A percentile compares a stretch with the other conserved stretches of the same genome.
Conservation (phyloP, 78 protist genomes). For the Speleostelium caveatum region DNA sequence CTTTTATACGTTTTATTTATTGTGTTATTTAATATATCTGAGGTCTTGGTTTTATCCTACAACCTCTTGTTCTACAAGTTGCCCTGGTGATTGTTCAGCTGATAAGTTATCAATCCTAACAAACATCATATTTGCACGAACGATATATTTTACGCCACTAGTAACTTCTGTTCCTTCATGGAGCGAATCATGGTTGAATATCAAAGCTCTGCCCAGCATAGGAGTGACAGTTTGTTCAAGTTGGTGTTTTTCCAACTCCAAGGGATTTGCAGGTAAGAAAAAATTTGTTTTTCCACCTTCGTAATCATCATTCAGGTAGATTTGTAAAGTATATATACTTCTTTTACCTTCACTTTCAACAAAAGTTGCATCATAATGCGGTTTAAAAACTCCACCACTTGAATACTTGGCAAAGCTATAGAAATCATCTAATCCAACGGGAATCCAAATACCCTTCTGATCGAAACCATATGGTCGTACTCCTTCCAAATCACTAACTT, state of each 20-base stretch:
- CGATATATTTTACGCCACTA: conserved; percentile 25
- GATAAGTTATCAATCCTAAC: conserved; percentile 34
- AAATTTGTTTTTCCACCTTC: conserved; percentile 72
- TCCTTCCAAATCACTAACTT: conserved; percentile 14
- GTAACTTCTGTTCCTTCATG: conserved; percentile 49
- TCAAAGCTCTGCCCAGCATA: conserved; percentile 27
- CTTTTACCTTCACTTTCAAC: conserved; percentile 25
- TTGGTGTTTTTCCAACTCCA: conserved; percentile 15
- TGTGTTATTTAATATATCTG: too few relatives aligned
- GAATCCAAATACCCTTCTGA: conserved; percentile 72
- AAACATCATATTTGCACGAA: conserved; percentile 77
- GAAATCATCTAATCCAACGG: conserved; percentile 61
- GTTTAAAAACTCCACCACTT: conserved; percentile 55
- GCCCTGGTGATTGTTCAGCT: too few relatives aligned
- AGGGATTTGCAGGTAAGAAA: conserved; percentile 28
- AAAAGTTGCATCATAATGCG: conserved; percentile 51
- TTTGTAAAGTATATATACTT: conserved; percentile 51
- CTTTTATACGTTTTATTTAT: too few relatives aligned
- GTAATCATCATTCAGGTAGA: conserved; percentile 52
- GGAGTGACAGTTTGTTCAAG: conserved; percentile 29
- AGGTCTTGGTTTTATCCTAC: too few relatives aligned
- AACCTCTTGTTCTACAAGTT: too few relatives aligned
- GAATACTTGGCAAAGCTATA: conserved; percentile 65
- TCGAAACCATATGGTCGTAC: conserved; percentile 76
- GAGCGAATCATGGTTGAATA: conserved; percentile 72